Conservation (phyloP, 2,329 filamentous ascomycete genomes). For the Dothistroma septosporum region DNA sequence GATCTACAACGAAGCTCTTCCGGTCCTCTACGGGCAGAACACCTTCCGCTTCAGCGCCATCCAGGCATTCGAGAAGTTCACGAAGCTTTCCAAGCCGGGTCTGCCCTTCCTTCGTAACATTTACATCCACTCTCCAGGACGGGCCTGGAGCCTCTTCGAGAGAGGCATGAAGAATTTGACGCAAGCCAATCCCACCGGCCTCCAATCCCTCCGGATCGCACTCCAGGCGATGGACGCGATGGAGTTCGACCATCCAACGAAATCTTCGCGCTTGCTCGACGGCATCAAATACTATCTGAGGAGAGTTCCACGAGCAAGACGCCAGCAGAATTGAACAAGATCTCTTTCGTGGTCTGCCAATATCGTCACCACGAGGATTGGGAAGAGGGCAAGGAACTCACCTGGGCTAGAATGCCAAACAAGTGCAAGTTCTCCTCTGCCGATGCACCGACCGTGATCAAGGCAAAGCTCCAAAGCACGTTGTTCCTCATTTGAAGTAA, state of each 20-base stretch:
- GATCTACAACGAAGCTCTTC: not conserved
- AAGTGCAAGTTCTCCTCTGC: not conserved
- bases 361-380: not conserved
- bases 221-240: not conserved
- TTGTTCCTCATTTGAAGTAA: not conserved
- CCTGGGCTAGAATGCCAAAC: not conserved
- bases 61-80: not conserved
- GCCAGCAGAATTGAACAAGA: not conserved
- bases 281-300: not conserved
- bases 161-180: not conserved
- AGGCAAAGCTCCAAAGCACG: not conserved
- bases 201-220: not conserved
- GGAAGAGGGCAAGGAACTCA: not conserved
- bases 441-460: not conserved
- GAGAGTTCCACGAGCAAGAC: not conserved
- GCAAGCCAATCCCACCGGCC: not conserved
- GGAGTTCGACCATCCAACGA: not conserved
- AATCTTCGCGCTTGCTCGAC: not conserved
- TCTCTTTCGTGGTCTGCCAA: not conserved
- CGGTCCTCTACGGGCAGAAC: not conserved
- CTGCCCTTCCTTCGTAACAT: not conserved
- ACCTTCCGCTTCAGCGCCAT: not conserved
- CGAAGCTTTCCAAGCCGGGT: not conserved
- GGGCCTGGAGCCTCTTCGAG: not conserved
- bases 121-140: not conserved